A percentile compares a stretch with the other conserved stretches of the same genome.
phyloP scores from a whole-genome alignment of 805 yeast genomes.

The Monosporozyma yasuniensis region DNA sequence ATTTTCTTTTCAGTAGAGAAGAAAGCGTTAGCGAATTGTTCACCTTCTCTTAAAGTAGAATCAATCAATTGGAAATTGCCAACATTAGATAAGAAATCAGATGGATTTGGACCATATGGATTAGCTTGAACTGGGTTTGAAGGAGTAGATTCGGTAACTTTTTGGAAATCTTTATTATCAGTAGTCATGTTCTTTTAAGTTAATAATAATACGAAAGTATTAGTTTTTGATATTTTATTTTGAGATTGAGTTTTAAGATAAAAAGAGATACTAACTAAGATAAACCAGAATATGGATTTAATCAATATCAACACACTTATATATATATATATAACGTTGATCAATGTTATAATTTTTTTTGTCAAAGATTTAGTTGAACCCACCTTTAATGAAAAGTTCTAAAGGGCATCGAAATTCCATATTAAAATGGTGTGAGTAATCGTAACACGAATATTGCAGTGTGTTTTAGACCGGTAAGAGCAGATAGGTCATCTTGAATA shows the following conservation, averaged over 20 bases:
- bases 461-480: neutral
- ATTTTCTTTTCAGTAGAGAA: conserved; percentile 90
- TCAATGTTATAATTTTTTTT: no score
- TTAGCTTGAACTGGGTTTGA: conserved; percentile 37
- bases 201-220: neutral
- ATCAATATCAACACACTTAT: no score
- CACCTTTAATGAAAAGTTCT: neutral
- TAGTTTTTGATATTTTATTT: neutral
- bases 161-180: conserved; percentile 7
- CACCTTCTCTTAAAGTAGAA: conserved; percentile 96
- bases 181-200: conserved; percentile 1
- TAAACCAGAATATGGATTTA: no score
- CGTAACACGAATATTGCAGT: neutral
- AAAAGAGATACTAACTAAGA: no score
- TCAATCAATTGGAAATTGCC: conserved; percentile 84
- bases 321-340: no score
- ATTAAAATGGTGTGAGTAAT: neutral
- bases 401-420: neutral
- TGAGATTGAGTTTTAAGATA: no score
- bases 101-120: conserved; percentile 95
- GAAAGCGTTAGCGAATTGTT: conserved; percentile 96
- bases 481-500: neutral
- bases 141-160: conserved; percentile 8
- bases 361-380: neutral
- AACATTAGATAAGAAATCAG: conserved; percentile 85